Evolutionary conservation across 345 rosid species (phyloP), one percentile per base, ranked within the genome.

Genomic region (Brassica rapa): DNA sequence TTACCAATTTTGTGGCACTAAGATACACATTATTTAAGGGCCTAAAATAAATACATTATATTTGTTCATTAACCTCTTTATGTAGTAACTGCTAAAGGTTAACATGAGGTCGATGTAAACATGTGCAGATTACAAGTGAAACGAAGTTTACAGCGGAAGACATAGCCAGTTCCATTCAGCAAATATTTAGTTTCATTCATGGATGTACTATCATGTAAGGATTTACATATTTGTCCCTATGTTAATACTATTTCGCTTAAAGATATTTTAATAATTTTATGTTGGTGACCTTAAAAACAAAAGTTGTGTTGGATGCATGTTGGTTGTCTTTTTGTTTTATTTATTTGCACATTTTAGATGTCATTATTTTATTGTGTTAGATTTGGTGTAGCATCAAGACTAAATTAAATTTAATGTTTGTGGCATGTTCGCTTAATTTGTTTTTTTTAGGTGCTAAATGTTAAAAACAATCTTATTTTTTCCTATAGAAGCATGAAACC

Each of bases 131-230:
- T 66, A 86, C 84, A 53, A 83, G 86, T 75, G 97, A 90, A 69
- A 71, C 84, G 10, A 83, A 91, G 85, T 86, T 88, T 68, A 83
- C 89, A 1, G 97, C 98, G 32, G 97, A 91, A 82, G 97, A 89
- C 60, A 94, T 92, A 63, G 98, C 97, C 4, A 88, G 87, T 78
- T 91, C 93, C 8, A 93, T 91, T 51, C 98, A 94, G 72, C 92
- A 92, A 65, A 89, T 92, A 66, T 92, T 94, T 86, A 83, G 86
- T 71, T 94, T 89, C 80, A 91, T 94, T 69, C 97, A 94, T 77
- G 93, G 89, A 80, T 88, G 87, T 83, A 85, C 88, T 74, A 66
- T 79, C 82, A 84, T 90, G 74, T 92, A 87, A 89, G 73, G 37
- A 49, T 37, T 23, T 29, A 24, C 29, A 14, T 19, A 59, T 66